Percentiles rank a stretch among this genome's conserved stretches.
Evolutionary conservation across 441 rosid species (phyloP).

Genomic region (Adansonia gregorii): DNA sequence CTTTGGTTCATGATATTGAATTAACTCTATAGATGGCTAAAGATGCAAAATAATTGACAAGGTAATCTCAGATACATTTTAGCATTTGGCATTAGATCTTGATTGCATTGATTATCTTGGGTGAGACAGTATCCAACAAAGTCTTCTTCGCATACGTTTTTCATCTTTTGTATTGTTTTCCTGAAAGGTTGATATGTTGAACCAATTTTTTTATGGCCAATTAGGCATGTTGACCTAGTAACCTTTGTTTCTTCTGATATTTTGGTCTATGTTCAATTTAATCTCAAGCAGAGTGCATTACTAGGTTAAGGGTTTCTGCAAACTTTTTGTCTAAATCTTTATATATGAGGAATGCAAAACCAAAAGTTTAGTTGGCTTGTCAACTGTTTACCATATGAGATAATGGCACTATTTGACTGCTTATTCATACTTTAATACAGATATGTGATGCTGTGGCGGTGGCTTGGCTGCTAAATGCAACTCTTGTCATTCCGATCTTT

Average conservation of each 20-base stretch:
- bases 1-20: background rate
- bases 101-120: background rate
- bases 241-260: background rate
- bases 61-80: background rate
- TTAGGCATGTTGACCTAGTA: background rate
- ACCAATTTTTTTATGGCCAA: background rate
- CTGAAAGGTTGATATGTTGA: background rate
- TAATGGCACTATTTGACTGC: conserved; percentile 14
- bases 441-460: conserved; percentile 98
- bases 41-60: background rate
- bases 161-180: conserved; percentile 1
- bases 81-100: background rate
- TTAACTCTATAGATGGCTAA: background rate
- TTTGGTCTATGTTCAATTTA: background rate
- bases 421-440: conserved; percentile 43
- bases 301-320: background rate
- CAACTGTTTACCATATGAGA: conserved; percentile 4
- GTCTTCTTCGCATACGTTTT: background rate
- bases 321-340: conserved; percentile 12
- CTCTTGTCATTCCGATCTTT: conserved; percentile 89
- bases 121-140: background rate
- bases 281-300: background rate
- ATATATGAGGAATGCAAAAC: background rate
- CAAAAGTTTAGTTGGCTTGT: background rate
- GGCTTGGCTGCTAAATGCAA: conserved; percentile 93